A percentile compares a stretch with the other conserved stretches of the same genome.
Conservation (phyloP, 345 rosid species). For the Populus alba region DNA sequence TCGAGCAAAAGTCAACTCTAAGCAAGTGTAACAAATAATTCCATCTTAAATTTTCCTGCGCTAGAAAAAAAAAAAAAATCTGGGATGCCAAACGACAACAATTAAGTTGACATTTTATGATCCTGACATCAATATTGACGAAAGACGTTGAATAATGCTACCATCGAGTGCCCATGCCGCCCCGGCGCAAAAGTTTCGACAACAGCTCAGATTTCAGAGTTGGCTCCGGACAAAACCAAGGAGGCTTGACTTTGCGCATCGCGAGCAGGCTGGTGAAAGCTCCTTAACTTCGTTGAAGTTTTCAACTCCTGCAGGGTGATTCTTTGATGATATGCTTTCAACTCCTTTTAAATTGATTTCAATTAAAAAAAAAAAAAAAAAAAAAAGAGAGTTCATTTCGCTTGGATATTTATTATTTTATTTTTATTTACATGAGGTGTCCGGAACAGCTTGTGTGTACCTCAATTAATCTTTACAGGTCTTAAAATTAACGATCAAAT, state of each 20-base stretch:
- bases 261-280: neutral
- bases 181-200: neutral
- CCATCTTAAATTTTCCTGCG: neutral
- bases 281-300: neutral
- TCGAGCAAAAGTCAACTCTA: neutral
- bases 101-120: neutral
- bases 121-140: neutral
- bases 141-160: neutral
- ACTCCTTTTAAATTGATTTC: too few relatives aligned
- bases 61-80: neutral
- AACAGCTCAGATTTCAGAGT: neutral
- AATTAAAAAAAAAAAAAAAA: too few relatives aligned
- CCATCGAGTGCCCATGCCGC: neutral
- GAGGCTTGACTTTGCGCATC: neutral
- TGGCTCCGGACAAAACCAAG: neutral
- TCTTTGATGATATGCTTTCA: too few relatives aligned
- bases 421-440: too few relatives aligned
- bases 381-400: too few relatives aligned
- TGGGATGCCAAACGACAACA: neutral
- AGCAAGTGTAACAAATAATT: neutral
- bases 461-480: accelerated
- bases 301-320: too few relatives aligned
- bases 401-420: accelerated
- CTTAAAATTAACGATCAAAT: accelerated
- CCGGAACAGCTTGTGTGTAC: accelerated